Evolutionary conservation across 139 green algal genomes (phyloP), one percentile per base, ranked within the genome.

Genomic region (Nannochloris sp.): DNA sequence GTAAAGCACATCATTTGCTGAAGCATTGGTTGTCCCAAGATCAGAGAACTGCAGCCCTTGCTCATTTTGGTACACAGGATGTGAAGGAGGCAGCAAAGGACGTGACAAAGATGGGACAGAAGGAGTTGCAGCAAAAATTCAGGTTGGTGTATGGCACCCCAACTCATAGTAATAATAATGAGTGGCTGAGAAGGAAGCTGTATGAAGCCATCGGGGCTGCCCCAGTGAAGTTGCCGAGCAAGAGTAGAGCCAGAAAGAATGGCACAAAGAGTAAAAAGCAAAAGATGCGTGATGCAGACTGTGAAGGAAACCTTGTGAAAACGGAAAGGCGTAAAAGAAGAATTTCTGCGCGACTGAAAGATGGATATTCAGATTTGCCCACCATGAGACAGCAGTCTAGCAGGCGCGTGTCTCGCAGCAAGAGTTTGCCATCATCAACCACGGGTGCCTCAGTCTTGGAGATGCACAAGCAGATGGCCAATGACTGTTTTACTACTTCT

Each of bases 101-200:
- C 40, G 69, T 81, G 26, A 61, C 23, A 8, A 51, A 60, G n/a
- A 75, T 81, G 61, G 74, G 74, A 31, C 74, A 81, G 62, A 65
- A 67, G 17, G 71, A 81, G 29, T 56, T 81, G 59, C 74, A 81
- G 59, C 48, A 33, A 56, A 71, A 71, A 36, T 79, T 79, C 56
- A 74, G 70, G 45, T 37, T 68, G 26, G 74, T 80, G 40, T 80
- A 80, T 33, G 65, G 65, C 26, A 75, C 49, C 26, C 29, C 53
- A 37, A 80, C 74, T 30, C 58, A 74, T 51, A 66, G 45, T 33
- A 80, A 80, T 64, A 80, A 80, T 68, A 80, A 80, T 69, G 44
- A 62, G 12, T 80, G 74, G 74, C 46, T 80, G 40, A 64, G 74
- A 16, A 53, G 74, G 30, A 80, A 80, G 60, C 65, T 80, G 45